These are phyloP conservation scores for Acanthamoeba lenticulata DNA, from an alignment of 208 protist genomes.

Conservation along the genomic window DNA sequence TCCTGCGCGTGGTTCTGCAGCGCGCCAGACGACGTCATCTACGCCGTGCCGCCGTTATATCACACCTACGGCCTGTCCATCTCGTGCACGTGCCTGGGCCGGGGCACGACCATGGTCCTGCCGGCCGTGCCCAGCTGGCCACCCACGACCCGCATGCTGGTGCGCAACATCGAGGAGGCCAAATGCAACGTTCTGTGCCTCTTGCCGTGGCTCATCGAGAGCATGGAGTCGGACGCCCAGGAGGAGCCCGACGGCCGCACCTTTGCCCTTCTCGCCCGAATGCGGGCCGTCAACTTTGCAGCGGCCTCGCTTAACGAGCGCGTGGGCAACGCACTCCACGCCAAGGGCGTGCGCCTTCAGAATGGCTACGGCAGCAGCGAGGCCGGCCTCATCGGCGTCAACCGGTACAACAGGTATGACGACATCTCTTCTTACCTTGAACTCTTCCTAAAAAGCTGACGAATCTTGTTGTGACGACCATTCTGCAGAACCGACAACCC, in stretches of 20 bases:
- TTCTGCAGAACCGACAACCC: neutral
- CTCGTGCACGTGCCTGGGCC: neutral
- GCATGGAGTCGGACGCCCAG: neutral
- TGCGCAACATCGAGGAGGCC: neutral
- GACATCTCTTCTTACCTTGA: neutral
- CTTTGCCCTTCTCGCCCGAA: neutral
- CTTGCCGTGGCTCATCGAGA: neutral
- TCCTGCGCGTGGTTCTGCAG: no score
- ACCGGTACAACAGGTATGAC: neutral
- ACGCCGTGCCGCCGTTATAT: neutral
- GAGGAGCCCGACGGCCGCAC: neutral
- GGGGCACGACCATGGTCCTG: neutral
- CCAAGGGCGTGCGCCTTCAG: neutral
- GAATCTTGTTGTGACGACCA: neutral
- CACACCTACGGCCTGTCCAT: constrained; percentile 2
- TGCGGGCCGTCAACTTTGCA: neutral
- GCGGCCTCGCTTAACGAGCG: neutral
- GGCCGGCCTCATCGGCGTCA: neutral
- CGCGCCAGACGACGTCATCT: neutral
- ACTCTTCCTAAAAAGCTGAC: neutral
- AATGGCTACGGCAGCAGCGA: constrained; percentile 11
- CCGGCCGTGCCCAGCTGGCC: neutral
- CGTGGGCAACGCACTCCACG: neutral
- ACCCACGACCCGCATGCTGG: neutral
- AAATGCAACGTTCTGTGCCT: neutral